Conservation (phyloP, 2,329 filamentous ascomycete genomes). For the Penicillium freii region DNA sequence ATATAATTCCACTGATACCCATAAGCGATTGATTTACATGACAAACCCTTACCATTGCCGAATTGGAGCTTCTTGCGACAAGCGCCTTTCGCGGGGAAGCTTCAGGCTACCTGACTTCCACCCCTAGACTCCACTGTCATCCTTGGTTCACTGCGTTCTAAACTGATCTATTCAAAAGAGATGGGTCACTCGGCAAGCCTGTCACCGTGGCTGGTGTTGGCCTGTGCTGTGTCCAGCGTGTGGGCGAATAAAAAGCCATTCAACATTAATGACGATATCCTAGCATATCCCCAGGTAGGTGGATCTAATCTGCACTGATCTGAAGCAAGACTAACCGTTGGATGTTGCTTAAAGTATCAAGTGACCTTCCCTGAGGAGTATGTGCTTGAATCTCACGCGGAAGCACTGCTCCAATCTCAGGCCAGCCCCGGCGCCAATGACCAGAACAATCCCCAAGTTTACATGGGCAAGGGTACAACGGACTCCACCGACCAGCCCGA, state of each 20-base stretch:
- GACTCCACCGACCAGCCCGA: slow-evolving; percentile 59
- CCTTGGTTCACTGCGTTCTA: background rate
- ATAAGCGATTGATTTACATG: background rate
- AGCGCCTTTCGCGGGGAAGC: slow-evolving; percentile 1
- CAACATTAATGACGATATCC: slow-evolving; percentile 82
- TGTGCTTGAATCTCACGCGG: slow-evolving; percentile 68
- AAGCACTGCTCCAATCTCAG: slow-evolving; percentile 50
- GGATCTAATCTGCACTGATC: background rate
- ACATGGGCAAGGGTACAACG: slow-evolving; percentile 22
- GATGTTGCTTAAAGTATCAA: slow-evolving; percentile 61
- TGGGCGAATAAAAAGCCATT: slow-evolving; percentile 62
- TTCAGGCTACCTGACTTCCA: slow-evolving; percentile 1
- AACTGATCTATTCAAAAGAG: slow-evolving; percentile 1
- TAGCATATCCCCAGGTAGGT: slow-evolving; percentile 80
- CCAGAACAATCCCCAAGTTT: slow-evolving; percentile 28
- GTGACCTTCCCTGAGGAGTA: slow-evolving; percentile 71
- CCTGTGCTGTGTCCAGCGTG: slow-evolving; percentile 34
- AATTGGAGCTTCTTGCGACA: slow-evolving; percentile 1
- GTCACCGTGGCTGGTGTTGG: slow-evolving; percentile 33
- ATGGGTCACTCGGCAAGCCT: slow-evolving; percentile 29
- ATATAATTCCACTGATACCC: background rate
- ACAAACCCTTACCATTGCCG: background rate
- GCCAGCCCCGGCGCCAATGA: slow-evolving; percentile 16
- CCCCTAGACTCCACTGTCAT: background rate
- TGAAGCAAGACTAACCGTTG: background rate